Evolutionary conservation across 371 early-diverging fungal genomes (phyloP), one percentile per base, ranked within the genome.

Genomic region (Dichotomocladium elegans): DNA sequence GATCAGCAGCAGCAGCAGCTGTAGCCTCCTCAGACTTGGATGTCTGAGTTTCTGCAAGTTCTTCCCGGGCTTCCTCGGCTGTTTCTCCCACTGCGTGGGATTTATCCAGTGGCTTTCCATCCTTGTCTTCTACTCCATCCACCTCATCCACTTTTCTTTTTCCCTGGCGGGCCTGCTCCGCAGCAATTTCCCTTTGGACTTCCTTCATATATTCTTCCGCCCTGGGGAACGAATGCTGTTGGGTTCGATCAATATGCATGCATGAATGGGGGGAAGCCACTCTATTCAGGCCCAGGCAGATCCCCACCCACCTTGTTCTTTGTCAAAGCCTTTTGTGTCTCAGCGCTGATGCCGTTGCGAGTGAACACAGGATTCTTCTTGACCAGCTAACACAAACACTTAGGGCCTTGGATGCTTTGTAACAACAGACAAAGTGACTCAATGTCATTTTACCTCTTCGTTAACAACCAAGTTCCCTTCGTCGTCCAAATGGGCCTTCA

Each of bases 401-500:
- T n/a, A n/a, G n/a, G n/a, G n/a, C n/a, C n/a, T n/a, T n/a, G n/a
- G n/a, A n/a, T n/a, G n/a, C n/a, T n/a, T n/a, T n/a, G n/a, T n/a
- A n/a, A n/a, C n/a, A n/a, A n/a, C n/a, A n/a, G n/a, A n/a, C n/a
- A n/a, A n/a, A n/a, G n/a, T n/a, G n/a, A 10, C 21, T 0, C 6
- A 12, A 26, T 19, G 4, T 21, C 6, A 15, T 11, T 3, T 14
- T 61, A 77, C 69, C 48, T 77, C 79, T 48, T 87, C 79, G 49
- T 81, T 71, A 1, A 74, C 61, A 12, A 82, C 47, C 35, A 79
- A 58, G 10, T 71, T 76, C 5, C 70, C 75, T 22, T 82, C 75
- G 11, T 63, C 61, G 30, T 72, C 74, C 19, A 86, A 61, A 66
- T 96, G 96, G 3, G 83, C 85, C 2, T 62, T 63, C 21, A 90